A percentile compares a stretch with the other conserved stretches of the same genome.
These are phyloP conservation scores for Flaveria trinervia DNA, from an alignment of 129 eudicot species.

Conservation along the genomic window DNA sequence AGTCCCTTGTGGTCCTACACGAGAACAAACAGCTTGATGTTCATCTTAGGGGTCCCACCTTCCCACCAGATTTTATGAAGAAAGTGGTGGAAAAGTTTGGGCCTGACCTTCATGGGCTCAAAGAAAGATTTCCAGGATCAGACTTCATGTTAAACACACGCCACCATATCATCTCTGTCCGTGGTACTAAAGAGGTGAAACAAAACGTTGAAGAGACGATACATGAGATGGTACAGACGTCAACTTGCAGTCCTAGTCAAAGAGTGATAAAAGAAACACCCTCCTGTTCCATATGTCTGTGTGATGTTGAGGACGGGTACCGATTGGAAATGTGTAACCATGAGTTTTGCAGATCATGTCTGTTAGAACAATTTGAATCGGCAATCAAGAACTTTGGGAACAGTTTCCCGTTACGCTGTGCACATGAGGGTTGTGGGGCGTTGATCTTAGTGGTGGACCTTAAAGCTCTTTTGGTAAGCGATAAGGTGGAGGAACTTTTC, in stretches of 20 bases:
- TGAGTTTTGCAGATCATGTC: constrained; percentile 70
- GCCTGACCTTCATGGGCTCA: constrained; percentile 70
- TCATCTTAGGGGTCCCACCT: constrained; percentile 59
- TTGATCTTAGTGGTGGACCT: constrained; percentile 54
- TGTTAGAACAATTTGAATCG: constrained; percentile 81
- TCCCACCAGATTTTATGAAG: constrained; percentile 88
- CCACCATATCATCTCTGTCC: constrained; percentile 62
- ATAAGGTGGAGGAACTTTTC: constrained; percentile 85
- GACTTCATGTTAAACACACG: constrained; percentile 64
- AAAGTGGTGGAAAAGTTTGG: constrained; percentile 70
- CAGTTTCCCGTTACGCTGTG: constrained; percentile 66
- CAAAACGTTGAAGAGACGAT: constrained; percentile 68
- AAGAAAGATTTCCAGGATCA: constrained; percentile 63
- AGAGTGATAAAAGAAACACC: constrained; percentile 14
- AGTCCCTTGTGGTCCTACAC: constrained; percentile 59
- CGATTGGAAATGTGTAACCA: constrained; percentile 67
- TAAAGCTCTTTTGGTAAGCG: constrained; percentile 43
- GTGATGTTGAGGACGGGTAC: constrained; percentile 78
- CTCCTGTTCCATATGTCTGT: constrained; percentile 81
- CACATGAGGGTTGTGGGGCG: constrained; percentile 61
- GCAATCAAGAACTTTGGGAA: constrained; percentile 67
- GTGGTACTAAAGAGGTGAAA: constrained; percentile 64
- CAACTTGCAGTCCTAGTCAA: constrained; percentile 30
- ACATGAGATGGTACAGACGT: constrained; percentile 48
- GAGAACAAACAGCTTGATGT: constrained; percentile 72